Base-by-base conservation (phyloP, 305 asterid species). In the Fraxinus paxiana region DNA sequence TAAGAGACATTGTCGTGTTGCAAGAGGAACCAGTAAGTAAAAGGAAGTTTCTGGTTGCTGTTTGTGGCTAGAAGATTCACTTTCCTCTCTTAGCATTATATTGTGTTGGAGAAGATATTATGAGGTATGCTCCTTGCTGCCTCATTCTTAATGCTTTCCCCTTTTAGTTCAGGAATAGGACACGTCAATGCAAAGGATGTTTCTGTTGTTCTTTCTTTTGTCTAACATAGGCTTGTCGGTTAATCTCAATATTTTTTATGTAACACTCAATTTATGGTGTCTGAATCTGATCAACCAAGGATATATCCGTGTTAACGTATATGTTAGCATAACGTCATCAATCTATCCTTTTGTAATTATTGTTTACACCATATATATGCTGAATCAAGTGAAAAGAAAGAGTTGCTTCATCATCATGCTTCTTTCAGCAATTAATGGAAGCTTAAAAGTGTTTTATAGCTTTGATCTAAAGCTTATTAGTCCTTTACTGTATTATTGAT, bases 21-120 rank as follows among this genome's bases (percentile, higher is more conserved):
- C 92, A 84, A 43, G 97, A 91, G 91, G 99, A 96, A 65, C 92
- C 94, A 2, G 85, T 51, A 15, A 91, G 89, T 84, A 89, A 87
- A 82, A 86, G 86, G 81, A 92, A 90, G 86, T 85, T 88, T 82
- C 28, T 96, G 76, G 90, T 88, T 84, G 93, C 98, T 79, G 77
- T 76, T 37, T 87, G 89, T 79, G 87, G 85, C 84, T 91, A 90
- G 85, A 79, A 75, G 79, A n/a, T 24, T 46, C 7, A 9, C 48
- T 73, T 77, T 4, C 18, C 74, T 72, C 75, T 56, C 73, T 79
- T 33, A 84, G 75, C 59, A 61, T 71, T 77, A 56, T 77, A 10
- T 82, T 56, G 33, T 22, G 83, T 80, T 84, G 75, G 72, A 81
- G 61, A 83, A 77, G 77, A 73, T 71, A 38, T 79, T 73, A 70